Percentiles rank a stretch among this genome's conserved stretches.
These are phyloP conservation scores for Mycena capillaripes DNA, from an alignment of 768 basidiomycete genomes.

Conservation along the genomic window DNA sequence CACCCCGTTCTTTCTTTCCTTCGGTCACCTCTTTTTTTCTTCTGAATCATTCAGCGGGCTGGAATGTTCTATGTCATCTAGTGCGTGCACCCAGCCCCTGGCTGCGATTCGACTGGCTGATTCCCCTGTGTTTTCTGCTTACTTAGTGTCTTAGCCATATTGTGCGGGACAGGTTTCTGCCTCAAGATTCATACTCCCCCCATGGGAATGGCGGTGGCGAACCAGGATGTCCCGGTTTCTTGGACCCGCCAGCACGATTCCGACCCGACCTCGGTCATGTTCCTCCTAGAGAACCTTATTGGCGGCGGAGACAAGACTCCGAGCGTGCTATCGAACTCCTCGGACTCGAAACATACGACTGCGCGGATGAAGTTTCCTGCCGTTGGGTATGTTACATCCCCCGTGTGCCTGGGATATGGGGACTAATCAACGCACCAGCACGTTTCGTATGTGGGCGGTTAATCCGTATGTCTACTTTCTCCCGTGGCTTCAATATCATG, in stretches of 20 bases:
- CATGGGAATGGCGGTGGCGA: not conserved
- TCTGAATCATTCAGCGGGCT: conserved; percentile 23
- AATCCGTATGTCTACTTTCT: conserved; percentile 4
- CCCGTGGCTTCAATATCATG: not conserved
- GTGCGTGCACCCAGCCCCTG: not conserved
- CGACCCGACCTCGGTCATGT: not conserved
- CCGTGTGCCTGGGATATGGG: not conserved
- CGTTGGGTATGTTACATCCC: conserved; percentile 3
- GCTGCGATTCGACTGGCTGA: not conserved
- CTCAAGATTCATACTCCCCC: conserved; percentile 13
- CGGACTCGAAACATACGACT: not conserved
- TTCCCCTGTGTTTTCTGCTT: not conserved
- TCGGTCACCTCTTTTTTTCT: conserved; percentile 10
- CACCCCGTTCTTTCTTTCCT: conserved; percentile 2
- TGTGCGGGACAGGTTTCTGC: conserved; percentile 6
- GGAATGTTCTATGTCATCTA: conserved; percentile 30
- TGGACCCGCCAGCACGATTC: not conserved
- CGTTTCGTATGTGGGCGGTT: conserved; percentile 25
- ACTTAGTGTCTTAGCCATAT: conserved; percentile 24
- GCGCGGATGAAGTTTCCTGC: not conserved
- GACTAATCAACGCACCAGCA: not conserved
- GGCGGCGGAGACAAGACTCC: not conserved
- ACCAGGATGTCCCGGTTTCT: not conserved
- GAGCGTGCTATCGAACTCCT: not conserved
- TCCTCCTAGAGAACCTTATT: conserved; percentile 9